Evolutionary conservation across 1,284 basidiomycete genomes (phyloP).

Genomic region (Boletellus deceptivus): DNA sequence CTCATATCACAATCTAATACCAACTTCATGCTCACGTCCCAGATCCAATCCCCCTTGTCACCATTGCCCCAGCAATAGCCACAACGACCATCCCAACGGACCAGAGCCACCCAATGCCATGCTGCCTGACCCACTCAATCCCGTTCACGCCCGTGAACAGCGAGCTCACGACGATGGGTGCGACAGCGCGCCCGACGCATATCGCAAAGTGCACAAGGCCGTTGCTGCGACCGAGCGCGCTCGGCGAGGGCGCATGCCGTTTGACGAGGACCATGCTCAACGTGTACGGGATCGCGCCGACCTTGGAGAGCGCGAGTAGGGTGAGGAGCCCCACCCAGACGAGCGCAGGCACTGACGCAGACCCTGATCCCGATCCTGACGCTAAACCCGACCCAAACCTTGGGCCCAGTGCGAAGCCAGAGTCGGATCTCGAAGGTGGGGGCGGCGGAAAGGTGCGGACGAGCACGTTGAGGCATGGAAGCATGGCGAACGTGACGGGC

Average conservation of each 20-base stretch:
- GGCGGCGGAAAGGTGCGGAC: constrained; percentile 2
- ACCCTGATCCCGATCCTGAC: too few relatives aligned
- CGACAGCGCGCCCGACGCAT: constrained; percentile 21
- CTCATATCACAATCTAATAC: too few relatives aligned
- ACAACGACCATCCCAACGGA: constrained; percentile 13
- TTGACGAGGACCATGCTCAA: constrained; percentile 23
- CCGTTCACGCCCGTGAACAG: constrained; percentile 24
- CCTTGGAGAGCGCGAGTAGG: constrained; percentile 19
- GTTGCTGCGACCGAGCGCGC: constrained; percentile 19
- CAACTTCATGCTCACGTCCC: too few relatives aligned
- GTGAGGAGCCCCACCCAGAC: constrained; percentile 18
- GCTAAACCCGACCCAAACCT: too few relatives aligned
- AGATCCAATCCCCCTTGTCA: constrained; percentile 14
- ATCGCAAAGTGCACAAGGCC: constrained; percentile 25
- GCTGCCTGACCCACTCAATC: constrained; percentile 13
- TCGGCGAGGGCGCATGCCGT: constrained; percentile 11
- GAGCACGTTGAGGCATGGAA: constrained; percentile 21
- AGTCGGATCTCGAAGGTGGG: neutral
- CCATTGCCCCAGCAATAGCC: constrained; percentile 14
- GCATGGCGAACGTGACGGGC: constrained; percentile 14
- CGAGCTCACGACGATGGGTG: constrained; percentile 17
- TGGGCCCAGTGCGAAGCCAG: neutral
- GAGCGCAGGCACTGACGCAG: neutral
- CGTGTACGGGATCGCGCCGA: constrained; percentile 16
- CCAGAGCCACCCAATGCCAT: constrained; percentile 19